Evolutionary conservation across 306 rosid genomes (phyloP).

Genomic region (Glycine tomentella): DNA sequence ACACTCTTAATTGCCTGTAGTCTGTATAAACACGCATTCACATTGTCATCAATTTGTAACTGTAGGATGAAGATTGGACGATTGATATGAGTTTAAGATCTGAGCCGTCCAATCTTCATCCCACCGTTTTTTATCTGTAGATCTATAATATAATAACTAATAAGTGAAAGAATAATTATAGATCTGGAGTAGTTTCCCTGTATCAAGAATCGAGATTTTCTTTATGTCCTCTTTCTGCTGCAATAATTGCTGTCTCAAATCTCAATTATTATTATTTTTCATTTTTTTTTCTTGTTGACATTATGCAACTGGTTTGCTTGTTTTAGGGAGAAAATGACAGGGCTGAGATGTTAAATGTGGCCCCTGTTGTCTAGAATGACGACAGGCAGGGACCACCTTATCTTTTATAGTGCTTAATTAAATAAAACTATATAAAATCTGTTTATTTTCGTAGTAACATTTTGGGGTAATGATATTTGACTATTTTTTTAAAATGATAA

Average conservation of each 20-base stretch:
- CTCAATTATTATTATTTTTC: background rate
- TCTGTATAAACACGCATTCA: too few relatives aligned
- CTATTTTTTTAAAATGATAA: background rate
- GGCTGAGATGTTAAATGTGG: conserved; percentile 50
- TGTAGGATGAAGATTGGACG: background rate
- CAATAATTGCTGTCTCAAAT: conserved; percentile 22
- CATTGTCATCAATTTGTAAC: too few relatives aligned
- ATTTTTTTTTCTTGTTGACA: background rate
- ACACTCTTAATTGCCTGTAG: background rate
- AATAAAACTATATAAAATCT: conserved; percentile 9
- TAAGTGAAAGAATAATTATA: background rate
- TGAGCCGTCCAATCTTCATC: background rate
- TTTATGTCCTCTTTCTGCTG: conserved; percentile 27
- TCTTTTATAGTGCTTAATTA: conserved; percentile 24
- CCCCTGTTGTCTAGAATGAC: conserved; percentile 51
- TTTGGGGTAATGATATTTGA: background rate
- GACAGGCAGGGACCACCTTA: conserved; percentile 45
- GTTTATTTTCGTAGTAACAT: background rate
- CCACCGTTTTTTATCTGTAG: background rate
- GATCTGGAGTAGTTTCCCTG: conserved; percentile 21
- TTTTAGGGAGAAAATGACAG: conserved; percentile 25
- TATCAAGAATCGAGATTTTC: background rate
- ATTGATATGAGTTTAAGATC: background rate
- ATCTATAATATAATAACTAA: background rate
- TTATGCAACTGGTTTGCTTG: conserved; percentile 18